Percentiles rank a stretch among this genome's conserved stretches.
These are phyloP conservation scores for Simplicillium sp. DNA, from an alignment of 2,329 filamentous ascomycete genomes.

Conservation along the genomic window DNA sequence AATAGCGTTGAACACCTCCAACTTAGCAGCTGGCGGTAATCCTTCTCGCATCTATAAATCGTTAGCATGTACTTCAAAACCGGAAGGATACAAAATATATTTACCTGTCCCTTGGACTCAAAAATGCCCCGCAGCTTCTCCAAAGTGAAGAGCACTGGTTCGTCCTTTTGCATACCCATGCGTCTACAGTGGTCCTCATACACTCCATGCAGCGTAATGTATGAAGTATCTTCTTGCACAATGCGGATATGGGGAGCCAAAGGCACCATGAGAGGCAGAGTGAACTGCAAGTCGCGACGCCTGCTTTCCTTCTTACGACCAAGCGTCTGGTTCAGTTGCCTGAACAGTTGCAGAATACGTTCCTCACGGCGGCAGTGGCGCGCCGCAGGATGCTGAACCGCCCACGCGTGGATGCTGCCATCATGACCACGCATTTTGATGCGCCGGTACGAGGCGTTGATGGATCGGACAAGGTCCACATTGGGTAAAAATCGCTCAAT, in stretches of 20 bases:
- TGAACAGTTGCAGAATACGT: slow-evolving; percentile 89
- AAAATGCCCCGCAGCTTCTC: slow-evolving; percentile 77
- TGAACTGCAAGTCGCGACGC: slow-evolving; percentile 89
- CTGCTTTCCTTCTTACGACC: slow-evolving; percentile 91
- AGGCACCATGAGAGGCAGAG: slow-evolving; percentile 90
- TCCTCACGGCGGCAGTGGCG: slow-evolving; percentile 90
- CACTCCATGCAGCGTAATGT: slow-evolving; percentile 86
- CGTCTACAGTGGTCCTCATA: slow-evolving; percentile 94
- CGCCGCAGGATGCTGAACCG: slow-evolving; percentile 90
- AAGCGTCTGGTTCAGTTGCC: slow-evolving; percentile 90
- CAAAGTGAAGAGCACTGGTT: slow-evolving; percentile 90
- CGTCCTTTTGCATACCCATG: slow-evolving; percentile 83
- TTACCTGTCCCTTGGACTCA: slow-evolving; percentile 55
- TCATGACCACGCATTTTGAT: slow-evolving; percentile 96
- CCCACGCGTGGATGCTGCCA: slow-evolving; percentile 92
- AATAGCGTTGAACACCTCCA: slow-evolving; percentile 91
- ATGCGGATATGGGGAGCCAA: slow-evolving; percentile 90
- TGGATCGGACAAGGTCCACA: slow-evolving; percentile 83
- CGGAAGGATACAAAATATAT: slow-evolving; percentile 15
- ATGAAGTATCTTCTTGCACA: slow-evolving; percentile 90
- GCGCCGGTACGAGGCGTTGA: slow-evolving; percentile 83
- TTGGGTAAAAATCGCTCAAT: slow-evolving; percentile 95
- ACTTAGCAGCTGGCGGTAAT: slow-evolving; percentile 60
- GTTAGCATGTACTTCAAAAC: slow-evolving; percentile 8
- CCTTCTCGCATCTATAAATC: slow-evolving; percentile 53